Conservation (phyloP, 2,329 filamentous ascomycete genomes). For the Aspergillus piperis region DNA sequence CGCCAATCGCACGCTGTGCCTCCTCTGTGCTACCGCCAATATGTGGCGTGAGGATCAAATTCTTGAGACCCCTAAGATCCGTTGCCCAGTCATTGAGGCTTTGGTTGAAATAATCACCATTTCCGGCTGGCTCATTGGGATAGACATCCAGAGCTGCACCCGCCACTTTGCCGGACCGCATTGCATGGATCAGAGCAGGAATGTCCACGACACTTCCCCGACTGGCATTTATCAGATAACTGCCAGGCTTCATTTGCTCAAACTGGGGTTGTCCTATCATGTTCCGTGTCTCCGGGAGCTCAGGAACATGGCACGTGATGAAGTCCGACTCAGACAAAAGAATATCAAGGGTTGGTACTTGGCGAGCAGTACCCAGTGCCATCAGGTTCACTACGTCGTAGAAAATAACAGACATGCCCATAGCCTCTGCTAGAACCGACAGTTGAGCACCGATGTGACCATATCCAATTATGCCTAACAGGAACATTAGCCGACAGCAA, state of each 20-base stretch:
- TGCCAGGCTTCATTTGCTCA: slow-evolving; percentile 84
- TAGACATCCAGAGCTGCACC: slow-evolving; percentile 97
- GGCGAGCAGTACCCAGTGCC: slow-evolving; percentile 83
- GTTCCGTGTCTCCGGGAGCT: slow-evolving; percentile 87
- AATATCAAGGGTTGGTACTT: slow-evolving; percentile 74
- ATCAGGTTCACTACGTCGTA: slow-evolving; percentile 94
- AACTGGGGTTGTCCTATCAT: slow-evolving; percentile 83
- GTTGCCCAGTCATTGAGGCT: slow-evolving; percentile 80
- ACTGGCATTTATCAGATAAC: slow-evolving; percentile 95
- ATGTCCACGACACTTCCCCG: slow-evolving; percentile 94
- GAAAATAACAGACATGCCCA: slow-evolving; percentile 98
- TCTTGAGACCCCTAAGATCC: slow-evolving; percentile 81
- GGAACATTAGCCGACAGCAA: slow-evolving; percentile 15
- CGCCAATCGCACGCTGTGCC: slow-evolving; percentile 91
- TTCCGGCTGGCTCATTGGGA: slow-evolving; percentile 87
- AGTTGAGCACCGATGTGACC: slow-evolving; percentile 96
- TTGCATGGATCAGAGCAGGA: slow-evolving; percentile 82
- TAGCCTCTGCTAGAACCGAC: slow-evolving; percentile 90
- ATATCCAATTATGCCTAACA: slow-evolving; percentile 84
- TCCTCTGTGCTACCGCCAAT: slow-evolving; percentile 98
- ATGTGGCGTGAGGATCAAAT: slow-evolving; percentile 93
- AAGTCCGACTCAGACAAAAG: slow-evolving; percentile 84
- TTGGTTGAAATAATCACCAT: slow-evolving; percentile 92
- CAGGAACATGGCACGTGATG: slow-evolving; percentile 90
- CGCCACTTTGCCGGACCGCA: slow-evolving; percentile 81